Conservation (phyloP, 2,329 filamentous ascomycete genomes). For the Colletotrichum somersetense region DNA sequence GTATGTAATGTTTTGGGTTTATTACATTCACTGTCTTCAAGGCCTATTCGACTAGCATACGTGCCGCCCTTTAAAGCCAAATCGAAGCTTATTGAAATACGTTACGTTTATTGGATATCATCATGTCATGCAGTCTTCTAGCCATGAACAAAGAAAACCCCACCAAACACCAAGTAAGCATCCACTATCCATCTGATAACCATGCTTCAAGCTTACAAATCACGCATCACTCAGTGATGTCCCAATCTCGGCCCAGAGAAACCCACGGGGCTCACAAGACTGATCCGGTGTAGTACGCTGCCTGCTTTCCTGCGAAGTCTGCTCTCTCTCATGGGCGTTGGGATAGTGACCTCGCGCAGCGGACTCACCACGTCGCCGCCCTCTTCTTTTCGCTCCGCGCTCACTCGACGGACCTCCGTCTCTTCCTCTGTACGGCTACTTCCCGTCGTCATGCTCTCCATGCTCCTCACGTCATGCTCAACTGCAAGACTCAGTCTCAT, state of each 20-base stretch:
- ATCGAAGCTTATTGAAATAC: background rate
- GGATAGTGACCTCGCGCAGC: constrained; percentile 26
- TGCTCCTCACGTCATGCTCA: constrained; percentile 39
- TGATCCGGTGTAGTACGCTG: constrained; percentile 38
- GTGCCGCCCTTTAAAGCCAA: no score
- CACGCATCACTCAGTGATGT: constrained; percentile 1
- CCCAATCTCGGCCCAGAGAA: constrained; percentile 10
- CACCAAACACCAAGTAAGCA: background rate
- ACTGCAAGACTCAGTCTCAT: constrained; percentile 12
- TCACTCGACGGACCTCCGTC: constrained; percentile 40
- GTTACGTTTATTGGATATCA: constrained; percentile 22
- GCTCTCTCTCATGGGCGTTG: constrained; percentile 3
- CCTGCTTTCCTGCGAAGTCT: constrained; percentile 38
- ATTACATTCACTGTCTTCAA: background rate
- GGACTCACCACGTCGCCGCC: constrained; percentile 43
- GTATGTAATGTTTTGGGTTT: background rate
- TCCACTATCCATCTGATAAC: background rate
- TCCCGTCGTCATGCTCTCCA: constrained; percentile 49
- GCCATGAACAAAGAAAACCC: background rate
- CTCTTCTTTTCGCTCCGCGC: constrained; percentile 43
- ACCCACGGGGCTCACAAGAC: constrained; percentile 34
- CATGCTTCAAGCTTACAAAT: background rate
- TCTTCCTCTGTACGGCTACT: constrained; percentile 45
- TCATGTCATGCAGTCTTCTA: constrained; percentile 1
- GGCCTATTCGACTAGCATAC: no score